phyloP scores from a whole-genome alignment of 768 basidiomycete species.

The Rubroboletus satanas region DNA sequence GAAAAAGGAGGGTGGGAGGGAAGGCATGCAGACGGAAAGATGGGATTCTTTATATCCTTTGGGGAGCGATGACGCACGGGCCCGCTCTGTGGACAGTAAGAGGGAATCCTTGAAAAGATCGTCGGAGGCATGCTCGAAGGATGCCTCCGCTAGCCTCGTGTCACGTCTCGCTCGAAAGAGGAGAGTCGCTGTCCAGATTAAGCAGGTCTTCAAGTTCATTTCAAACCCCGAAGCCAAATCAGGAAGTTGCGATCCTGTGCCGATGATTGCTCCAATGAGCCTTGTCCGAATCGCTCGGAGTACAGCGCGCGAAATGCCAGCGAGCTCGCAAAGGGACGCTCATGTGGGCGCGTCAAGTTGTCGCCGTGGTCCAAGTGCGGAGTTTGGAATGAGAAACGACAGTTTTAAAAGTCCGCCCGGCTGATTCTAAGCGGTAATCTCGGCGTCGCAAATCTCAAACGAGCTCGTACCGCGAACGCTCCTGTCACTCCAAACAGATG shows the following conservation, averaged over 20 bases:
- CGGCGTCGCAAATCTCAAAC: not conserved
- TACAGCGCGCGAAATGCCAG: too few relatives aligned
- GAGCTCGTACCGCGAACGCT: not conserved
- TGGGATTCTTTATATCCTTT: constrained; percentile 24
- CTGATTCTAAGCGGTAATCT: too few relatives aligned
- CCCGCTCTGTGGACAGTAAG: constrained; percentile 23
- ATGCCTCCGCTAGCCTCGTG: constrained; percentile 19
- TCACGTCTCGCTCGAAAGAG: constrained; percentile 6
- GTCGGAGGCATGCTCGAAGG: constrained; percentile 22
- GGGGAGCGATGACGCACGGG: constrained; percentile 27
- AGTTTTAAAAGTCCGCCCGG: not conserved
- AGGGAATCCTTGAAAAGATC: constrained; percentile 12
- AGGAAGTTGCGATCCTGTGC: constrained; percentile 15
- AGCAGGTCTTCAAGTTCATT: constrained; percentile 28
- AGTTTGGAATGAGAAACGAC: not conserved
- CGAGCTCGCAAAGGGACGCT: too few relatives aligned
- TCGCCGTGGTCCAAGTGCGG: not conserved
- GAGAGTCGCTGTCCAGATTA: constrained; percentile 19
- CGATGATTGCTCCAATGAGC: constrained; percentile 10
- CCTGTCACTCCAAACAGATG: too few relatives aligned
- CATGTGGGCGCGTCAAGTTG: too few relatives aligned
- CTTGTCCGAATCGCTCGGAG: not conserved
- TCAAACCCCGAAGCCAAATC: constrained; percentile 15
- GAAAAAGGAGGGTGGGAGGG: constrained; percentile 6
- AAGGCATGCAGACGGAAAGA: constrained; percentile 9